Base-by-base conservation (phyloP, 176 grass and related monocot species). In the Aechmea fasciata region DNA sequence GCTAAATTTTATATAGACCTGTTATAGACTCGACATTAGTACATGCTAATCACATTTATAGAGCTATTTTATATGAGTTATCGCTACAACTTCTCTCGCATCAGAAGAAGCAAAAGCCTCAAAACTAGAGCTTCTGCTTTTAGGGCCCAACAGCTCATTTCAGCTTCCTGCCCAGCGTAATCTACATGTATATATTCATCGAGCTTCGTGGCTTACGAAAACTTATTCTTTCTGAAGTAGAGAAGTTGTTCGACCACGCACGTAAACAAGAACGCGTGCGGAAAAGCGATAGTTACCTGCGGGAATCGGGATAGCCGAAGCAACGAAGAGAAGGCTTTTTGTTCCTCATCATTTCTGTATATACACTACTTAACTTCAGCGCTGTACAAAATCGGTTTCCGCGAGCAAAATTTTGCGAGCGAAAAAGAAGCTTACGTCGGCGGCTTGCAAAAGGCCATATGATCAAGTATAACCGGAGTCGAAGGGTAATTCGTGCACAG, bases 371-470 rank as follows among this genome's bases (percentile, higher is more conserved):
- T 59, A 59, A 17, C 54, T 59, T 18, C 19, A 13, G 24, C 17
- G 3, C 33, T 41, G 33, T 41, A 57, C 19, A 25, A 3, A 59
- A 59, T 14, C 54, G 8, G 19, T 17, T 7, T 59, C 6, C 1
- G 54, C 6, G 19, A 20, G 7, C 13, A 17, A 59, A 13, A n/a
- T 20, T 18, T 55, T 55, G n/a, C 8, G 4, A 54, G 66, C 9
- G 10, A 50, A 71, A 11, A 14, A 78, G 26, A 64, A 68, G 69
- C 66, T 77, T 77, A 96, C 91, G 9, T 66, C 68, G 91, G 88
- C 71, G 88, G 88, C 57, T 91, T 91, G 85, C 91, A 96, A 86
- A 96, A 91, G 82, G 79, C 80, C 82, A 96, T 88, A 50, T 96
- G 91, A 67, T 96, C 88, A 53, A 96, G 72, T 72, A 96, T 69